Percentiles rank a stretch among this genome's conserved stretches.
Conservation (phyloP, 2,329 filamentous ascomycete genomes). For the Beauveria rudraprayagi region DNA sequence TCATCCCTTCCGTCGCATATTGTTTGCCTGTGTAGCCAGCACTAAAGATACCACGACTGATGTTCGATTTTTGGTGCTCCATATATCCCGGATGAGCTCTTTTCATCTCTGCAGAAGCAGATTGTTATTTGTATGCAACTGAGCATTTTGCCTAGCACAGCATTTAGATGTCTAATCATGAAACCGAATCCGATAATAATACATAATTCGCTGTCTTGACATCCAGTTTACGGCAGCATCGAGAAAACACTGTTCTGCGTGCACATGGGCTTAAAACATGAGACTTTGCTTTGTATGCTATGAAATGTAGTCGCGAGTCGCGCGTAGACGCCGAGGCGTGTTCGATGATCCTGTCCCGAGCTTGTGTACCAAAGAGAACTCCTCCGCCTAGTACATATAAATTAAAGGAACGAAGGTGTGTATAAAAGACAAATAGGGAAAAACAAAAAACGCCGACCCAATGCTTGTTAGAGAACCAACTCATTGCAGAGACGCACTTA, state of each 20-base stretch:
- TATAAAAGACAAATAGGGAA: background rate
- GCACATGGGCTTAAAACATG: background rate
- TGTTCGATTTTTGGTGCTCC: background rate
- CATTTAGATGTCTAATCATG: slow-evolving; percentile 1
- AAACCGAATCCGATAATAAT: background rate
- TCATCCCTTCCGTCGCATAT: too few relatives aligned
- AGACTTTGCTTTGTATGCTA: slow-evolving; percentile 9
- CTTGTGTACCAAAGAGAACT: background rate
- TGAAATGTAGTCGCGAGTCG: slow-evolving; percentile 8
- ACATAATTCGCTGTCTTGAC: background rate
- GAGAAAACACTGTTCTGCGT: background rate
- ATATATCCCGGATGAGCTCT: background rate
- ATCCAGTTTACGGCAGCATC: background rate
- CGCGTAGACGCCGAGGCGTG: background rate
- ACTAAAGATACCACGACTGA: background rate
- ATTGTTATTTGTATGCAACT: background rate
- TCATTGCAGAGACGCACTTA: slow-evolving; percentile 27
- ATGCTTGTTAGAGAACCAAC: background rate
- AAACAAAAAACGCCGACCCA: slow-evolving; percentile 3
- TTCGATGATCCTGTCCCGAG: background rate
- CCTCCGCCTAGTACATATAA: background rate
- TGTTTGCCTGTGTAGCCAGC: background rate
- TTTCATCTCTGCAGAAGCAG: background rate
- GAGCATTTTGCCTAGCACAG: background rate
- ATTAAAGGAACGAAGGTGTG: slow-evolving; percentile 4